Evolutionary conservation across 805 yeast species (phyloP).

Genomic region (Tetrapisispora nanseiensis): DNA sequence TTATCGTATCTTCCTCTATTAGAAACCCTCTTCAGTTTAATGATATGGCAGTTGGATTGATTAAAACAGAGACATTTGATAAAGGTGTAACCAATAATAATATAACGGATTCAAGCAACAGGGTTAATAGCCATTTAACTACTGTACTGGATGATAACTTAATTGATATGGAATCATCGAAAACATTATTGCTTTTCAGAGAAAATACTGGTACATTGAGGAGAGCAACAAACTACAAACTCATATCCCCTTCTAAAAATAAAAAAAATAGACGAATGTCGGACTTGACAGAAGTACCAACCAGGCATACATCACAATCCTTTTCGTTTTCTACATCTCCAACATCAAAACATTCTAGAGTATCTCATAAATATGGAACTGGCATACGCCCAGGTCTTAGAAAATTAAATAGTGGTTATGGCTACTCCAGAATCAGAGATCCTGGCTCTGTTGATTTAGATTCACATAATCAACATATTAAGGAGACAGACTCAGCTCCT

Average conservation of each 20-base stretch:
- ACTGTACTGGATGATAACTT: slow-evolving; percentile 24
- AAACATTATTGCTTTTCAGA: slow-evolving; percentile 15
- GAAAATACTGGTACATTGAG: slow-evolving; percentile 12
- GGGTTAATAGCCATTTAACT: slow-evolving; percentile 1
- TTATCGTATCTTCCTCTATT: slow-evolving; percentile 33
- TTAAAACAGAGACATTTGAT: slow-evolving; percentile 10
- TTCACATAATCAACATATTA: slow-evolving; percentile 3
- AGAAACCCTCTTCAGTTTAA: slow-evolving; percentile 21
- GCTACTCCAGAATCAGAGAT: slow-evolving; percentile 8
- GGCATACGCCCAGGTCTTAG: slow-evolving; percentile 13
- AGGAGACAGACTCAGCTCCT: slow-evolving; percentile 6
- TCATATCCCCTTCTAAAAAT: not conserved
- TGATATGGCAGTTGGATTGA: slow-evolving; percentile 16
- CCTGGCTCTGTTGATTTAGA: not conserved
- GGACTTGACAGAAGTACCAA: slow-evolving; percentile 12
- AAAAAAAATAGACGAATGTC: slow-evolving; percentile 16
- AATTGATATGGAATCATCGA: slow-evolving; percentile 17
- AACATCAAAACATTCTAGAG: slow-evolving; percentile 9
- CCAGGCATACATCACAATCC: slow-evolving; percentile 12
- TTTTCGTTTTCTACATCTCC: slow-evolving; percentile 18
- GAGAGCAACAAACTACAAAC: slow-evolving; percentile 2
- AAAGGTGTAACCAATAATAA: slow-evolving; percentile 3
- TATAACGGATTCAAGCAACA: not conserved
- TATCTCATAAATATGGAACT: slow-evolving; percentile 3
- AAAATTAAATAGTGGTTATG: slow-evolving; percentile 17